These are phyloP conservation scores for Trichoderma gracile DNA, from an alignment of 2,329 filamentous ascomycete species.

Conservation along the genomic window DNA sequence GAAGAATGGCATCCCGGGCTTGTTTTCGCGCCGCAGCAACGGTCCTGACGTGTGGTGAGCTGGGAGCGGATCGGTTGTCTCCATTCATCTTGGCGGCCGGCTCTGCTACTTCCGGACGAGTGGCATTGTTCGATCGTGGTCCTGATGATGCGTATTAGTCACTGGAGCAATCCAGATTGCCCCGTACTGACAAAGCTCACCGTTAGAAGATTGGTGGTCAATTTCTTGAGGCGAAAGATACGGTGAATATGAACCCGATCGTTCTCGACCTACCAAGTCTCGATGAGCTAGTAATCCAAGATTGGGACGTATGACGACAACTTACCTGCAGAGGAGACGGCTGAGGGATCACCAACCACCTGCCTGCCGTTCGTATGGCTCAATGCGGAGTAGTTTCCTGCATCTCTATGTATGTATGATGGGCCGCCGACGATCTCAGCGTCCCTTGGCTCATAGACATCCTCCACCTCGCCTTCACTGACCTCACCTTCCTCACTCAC, in stretches of 20 bases:
- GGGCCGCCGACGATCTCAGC: constrained; percentile 1
- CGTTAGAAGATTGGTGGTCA: constrained; percentile 28
- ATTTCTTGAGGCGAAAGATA: constrained; percentile 54
- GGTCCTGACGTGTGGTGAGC: constrained; percentile 3
- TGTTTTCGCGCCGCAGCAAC: constrained; percentile 52
- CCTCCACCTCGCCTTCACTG: constrained; percentile 66
- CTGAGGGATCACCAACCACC: background rate
- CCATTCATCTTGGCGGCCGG: background rate
- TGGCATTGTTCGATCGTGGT: background rate
- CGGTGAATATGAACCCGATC: constrained; percentile 56
- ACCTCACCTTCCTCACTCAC: constrained; percentile 72
- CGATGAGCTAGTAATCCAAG: background rate
- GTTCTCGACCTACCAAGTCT: constrained; percentile 39
- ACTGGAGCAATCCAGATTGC: background rate
- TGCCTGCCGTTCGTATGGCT: background rate
- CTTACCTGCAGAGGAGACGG: constrained; percentile 14
- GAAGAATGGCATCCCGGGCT: constrained; percentile 67
- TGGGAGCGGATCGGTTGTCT: background rate
- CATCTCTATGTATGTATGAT: background rate
- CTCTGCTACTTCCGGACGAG: background rate
- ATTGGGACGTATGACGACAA: background rate
- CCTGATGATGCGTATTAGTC: background rate
- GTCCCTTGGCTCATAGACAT: constrained; percentile 51
- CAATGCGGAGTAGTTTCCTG: background rate
- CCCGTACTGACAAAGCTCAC: background rate